These are phyloP conservation scores for Pascua guehoae DNA, from an alignment of 1,284 basidiomycete genomes.

Conservation along the genomic window DNA sequence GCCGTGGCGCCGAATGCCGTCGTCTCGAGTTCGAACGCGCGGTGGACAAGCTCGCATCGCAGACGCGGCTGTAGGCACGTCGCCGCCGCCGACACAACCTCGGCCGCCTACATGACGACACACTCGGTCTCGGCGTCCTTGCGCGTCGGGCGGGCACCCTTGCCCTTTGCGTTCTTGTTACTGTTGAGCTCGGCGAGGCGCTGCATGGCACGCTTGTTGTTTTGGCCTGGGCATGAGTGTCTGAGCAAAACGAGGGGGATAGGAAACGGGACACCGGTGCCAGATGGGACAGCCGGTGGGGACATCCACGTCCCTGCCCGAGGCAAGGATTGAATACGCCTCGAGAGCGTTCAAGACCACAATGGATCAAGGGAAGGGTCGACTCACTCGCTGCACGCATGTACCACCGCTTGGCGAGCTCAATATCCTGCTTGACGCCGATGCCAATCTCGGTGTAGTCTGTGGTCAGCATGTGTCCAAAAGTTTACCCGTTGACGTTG, in stretches of 20 bases:
- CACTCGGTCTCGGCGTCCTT: constrained; percentile 90
- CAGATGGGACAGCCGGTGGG: no score
- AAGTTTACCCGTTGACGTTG: no score
- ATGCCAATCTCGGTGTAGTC: constrained; percentile 97
- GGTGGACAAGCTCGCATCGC: no score
- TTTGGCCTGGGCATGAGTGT: constrained; percentile 37
- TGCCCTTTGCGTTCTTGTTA: constrained; percentile 45
- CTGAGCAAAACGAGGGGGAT: no score
- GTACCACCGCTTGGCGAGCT: constrained; percentile 97
- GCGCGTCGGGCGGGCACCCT: constrained; percentile 74
- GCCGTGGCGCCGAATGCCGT: no score
- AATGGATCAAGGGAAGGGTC: not conserved
- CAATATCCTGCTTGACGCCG: constrained; percentile 90
- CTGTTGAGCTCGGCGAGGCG: constrained; percentile 70
- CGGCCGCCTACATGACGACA: constrained; percentile 60
- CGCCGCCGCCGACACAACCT: not conserved
- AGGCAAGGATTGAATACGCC: not conserved
- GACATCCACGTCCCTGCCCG: no score
- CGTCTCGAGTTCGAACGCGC: no score
- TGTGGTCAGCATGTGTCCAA: constrained; percentile 19
- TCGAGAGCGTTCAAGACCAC: constrained; percentile 5
- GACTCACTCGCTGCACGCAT: constrained; percentile 89
- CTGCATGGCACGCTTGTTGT: constrained; percentile 62
- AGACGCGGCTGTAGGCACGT: not conserved
- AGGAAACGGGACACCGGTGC: not conserved